These are phyloP conservation scores for Stereum hirsutum DNA, from an alignment of 1,284 basidiomycete genomes.

Conservation along the genomic window DNA sequence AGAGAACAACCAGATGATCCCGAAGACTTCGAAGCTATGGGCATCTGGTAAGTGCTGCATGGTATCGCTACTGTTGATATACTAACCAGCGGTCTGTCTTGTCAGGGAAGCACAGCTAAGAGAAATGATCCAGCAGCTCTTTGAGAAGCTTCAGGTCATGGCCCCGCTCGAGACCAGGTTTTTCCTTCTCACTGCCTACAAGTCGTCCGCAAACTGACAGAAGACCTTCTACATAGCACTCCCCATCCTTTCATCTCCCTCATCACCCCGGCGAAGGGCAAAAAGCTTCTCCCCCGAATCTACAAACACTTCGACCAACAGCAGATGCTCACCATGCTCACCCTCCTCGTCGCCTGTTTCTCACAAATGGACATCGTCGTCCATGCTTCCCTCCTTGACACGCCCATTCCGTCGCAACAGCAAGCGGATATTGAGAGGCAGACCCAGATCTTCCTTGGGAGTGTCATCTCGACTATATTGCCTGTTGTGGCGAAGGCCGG, in stretches of 20 bases:
- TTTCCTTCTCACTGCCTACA: constrained; percentile 20
- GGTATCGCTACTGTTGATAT: background rate
- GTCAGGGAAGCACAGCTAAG: constrained; percentile 54
- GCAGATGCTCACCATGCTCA: constrained; percentile 82
- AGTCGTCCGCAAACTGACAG: constrained; percentile 1
- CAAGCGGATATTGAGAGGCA: constrained; percentile 77
- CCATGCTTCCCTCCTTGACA: constrained; percentile 63
- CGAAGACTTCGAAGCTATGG: constrained; percentile 44
- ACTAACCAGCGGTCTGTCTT: constrained; percentile 1
- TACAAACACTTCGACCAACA: constrained; percentile 79
- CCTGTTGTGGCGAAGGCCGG: constrained; percentile 73
- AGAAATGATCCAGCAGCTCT: constrained; percentile 63
- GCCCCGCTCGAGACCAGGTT: constrained; percentile 88
- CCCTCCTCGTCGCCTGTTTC: constrained; percentile 91
- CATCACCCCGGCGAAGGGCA: constrained; percentile 86
- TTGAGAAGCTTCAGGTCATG: constrained; percentile 79
- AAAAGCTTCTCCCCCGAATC: constrained; percentile 84
- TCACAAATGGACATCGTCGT: constrained; percentile 86
- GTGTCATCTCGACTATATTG: constrained; percentile 82
- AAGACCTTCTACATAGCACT: constrained; percentile 37
- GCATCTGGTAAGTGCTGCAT: constrained; percentile 45
- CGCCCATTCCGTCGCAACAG: constrained; percentile 53
- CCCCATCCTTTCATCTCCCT: constrained; percentile 97
- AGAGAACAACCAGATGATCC: constrained; percentile 61
- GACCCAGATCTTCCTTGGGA: constrained; percentile 83